phyloP scores from a whole-genome alignment of 2,329 filamentous ascomycete genomes.

The Monosporascus sp. region DNA sequence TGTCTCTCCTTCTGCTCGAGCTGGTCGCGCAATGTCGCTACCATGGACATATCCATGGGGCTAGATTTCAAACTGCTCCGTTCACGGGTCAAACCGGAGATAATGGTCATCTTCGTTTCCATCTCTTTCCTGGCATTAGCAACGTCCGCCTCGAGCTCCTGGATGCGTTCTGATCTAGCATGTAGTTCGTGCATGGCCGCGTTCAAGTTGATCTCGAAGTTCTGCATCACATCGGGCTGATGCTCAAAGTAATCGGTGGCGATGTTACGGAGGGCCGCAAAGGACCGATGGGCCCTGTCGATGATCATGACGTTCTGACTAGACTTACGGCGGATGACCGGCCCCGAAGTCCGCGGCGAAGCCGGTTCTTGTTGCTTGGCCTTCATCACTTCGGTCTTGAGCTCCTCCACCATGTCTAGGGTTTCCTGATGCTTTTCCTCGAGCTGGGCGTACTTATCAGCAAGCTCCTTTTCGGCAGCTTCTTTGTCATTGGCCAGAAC shows the following conservation, averaged over 20 bases:
- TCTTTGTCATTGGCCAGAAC: conserved; percentile 71
- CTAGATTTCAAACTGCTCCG: conserved; percentile 80
- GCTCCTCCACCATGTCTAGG: conserved; percentile 80
- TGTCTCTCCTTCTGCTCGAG: conserved; percentile 81
- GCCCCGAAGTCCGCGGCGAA: conserved; percentile 60
- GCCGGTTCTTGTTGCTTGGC: conserved; percentile 58
- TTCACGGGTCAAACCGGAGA: conserved; percentile 88
- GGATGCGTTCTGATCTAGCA: conserved; percentile 78
- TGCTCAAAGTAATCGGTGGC: conserved; percentile 79
- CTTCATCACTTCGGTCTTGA: conserved; percentile 80
- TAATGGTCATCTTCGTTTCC: conserved; percentile 94
- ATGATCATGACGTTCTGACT: conserved; percentile 83
- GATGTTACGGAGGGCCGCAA: conserved; percentile 83
- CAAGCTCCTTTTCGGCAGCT: conserved; percentile 64
- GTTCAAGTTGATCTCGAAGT: conserved; percentile 87
- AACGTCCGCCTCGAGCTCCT: conserved; percentile 82
- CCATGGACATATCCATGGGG: conserved; percentile 85
- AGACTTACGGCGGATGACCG: conserved; percentile 88
- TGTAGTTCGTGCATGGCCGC: conserved; percentile 91
- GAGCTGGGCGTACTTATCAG: conserved; percentile 75
- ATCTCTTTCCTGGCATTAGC: conserved; percentile 86
- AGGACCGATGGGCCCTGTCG: conserved; percentile 86
- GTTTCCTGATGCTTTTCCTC: conserved; percentile 77
- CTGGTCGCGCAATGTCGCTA: conserved; percentile 82
- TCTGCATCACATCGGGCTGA: conserved; percentile 80